Percentiles rank a stretch among this genome's conserved stretches.
phyloP scores from a whole-genome alignment of 148 eudicot species.

The Cornus florida region DNA sequence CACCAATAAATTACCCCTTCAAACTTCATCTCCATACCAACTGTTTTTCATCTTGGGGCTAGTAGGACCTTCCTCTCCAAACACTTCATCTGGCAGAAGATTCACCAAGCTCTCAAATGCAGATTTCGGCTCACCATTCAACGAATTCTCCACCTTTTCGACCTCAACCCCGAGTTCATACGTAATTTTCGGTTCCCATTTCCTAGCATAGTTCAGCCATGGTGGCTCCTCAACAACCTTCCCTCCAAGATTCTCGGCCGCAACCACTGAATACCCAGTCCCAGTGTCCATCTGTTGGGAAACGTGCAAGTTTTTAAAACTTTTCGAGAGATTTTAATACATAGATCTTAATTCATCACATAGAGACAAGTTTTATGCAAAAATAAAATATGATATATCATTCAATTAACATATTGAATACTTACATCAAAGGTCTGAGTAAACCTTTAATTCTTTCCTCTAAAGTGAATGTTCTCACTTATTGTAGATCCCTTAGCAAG shows the following conservation, averaged over 20 bases:
- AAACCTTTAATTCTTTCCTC: too few species aligned
- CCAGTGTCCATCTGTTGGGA: too few species aligned
- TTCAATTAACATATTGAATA: too few species aligned
- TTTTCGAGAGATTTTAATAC: too few species aligned
- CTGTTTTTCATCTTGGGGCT: constrained; percentile 38
- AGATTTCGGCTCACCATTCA: constrained; percentile 17
- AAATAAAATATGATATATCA: too few species aligned
- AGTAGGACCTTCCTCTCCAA: constrained; percentile 35
- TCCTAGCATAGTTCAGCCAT: constrained; percentile 32
- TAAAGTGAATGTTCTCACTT: too few species aligned
- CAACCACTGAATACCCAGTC: constrained; percentile 20
- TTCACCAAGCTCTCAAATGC: constrained; percentile 14
- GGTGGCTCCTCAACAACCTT: constrained; percentile 23
- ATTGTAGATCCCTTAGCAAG: too few species aligned
- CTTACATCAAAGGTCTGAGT: too few species aligned
- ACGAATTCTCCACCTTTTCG: constrained; percentile 9
- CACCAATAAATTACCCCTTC: neutral
- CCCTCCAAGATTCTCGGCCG: constrained; percentile 21
- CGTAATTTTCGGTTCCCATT: constrained; percentile 40
- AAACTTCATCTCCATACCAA: constrained; percentile 39
- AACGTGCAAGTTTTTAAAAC: too few species aligned
- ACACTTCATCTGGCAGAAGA: constrained; percentile 23
- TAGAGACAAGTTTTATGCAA: too few species aligned
- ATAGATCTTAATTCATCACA: too few species aligned
- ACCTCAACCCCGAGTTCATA: constrained; percentile 27